A percentile compares a stretch with the other conserved stretches of the same genome.
phyloP scores from a whole-genome alignment of 306 rosid genomes.

The Vigna reflexopilosa region DNA sequence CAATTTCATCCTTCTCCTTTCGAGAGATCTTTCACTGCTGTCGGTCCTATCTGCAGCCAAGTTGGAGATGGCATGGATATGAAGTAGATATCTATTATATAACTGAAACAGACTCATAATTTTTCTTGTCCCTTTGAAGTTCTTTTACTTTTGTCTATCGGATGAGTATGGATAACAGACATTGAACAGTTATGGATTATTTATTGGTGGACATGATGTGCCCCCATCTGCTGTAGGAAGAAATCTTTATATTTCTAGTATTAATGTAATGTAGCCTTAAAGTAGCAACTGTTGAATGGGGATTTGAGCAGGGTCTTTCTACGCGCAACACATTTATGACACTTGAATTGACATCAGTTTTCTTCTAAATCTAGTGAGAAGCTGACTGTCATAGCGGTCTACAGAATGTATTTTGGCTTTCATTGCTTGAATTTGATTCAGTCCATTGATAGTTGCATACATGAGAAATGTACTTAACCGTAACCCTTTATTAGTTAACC shows the following conservation, averaged over 20 bases:
- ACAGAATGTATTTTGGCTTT: conserved; percentile 37
- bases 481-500: conserved; percentile 18
- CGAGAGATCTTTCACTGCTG: conserved; percentile 88
- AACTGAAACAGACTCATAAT: conserved; percentile 55
- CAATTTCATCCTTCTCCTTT: conserved; percentile 91
- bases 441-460: conserved; percentile 29
- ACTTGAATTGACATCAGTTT: conserved; percentile 46
- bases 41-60: conserved; percentile 89
- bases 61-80: conserved; percentile 94
- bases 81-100: conserved; percentile 63
- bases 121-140: conserved; percentile 54
- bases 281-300: conserved; percentile 55
- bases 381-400: conserved; percentile 40
- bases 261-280: conserved; percentile 69
- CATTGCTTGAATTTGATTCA: conserved; percentile 40
- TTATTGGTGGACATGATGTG: conserved; percentile 69
- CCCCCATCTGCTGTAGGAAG: conserved; percentile 72
- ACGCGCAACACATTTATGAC: conserved; percentile 31
- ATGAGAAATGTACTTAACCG: conserved; percentile 36
- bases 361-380: conserved; percentile 34
- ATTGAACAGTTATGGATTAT: conserved; percentile 59
- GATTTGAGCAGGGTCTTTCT: conserved; percentile 46
- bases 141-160: conserved; percentile 43
- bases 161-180: conserved; percentile 57
- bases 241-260: conserved; percentile 65